Evolutionary conservation across 176 grass and related monocot species (phyloP).

Genomic region (Themeda triandra): DNA sequence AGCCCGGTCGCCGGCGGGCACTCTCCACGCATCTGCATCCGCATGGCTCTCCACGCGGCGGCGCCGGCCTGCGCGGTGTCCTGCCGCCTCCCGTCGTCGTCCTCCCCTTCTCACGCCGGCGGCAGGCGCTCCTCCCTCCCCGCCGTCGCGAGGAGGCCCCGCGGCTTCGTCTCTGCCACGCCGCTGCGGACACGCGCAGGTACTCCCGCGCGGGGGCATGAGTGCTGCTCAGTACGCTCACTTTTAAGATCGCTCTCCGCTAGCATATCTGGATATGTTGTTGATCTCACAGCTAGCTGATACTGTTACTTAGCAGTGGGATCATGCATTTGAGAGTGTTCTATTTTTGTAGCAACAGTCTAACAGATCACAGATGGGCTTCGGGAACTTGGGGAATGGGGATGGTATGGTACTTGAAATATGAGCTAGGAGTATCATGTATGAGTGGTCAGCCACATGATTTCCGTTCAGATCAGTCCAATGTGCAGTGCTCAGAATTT

Average conservation of each 20-base stretch:
- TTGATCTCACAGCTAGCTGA: background rate
- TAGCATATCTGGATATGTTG: background rate
- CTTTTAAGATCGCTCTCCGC: background rate
- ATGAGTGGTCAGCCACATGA: background rate
- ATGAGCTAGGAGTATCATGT: background rate
- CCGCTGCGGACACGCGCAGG: constrained; percentile 33
- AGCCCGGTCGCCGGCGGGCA: background rate
- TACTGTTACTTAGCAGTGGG: background rate
- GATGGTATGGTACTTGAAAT: background rate
- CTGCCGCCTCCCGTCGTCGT: background rate
- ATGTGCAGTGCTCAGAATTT: background rate
- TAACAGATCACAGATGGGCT: background rate
- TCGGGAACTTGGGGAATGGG: background rate
- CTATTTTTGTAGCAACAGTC: background rate
- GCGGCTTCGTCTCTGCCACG: background rate
- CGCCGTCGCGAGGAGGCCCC: background rate
- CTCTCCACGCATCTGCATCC: background rate
- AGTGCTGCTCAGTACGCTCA: background rate
- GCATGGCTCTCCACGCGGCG: constrained; percentile 41
- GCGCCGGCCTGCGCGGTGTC: constrained; percentile 3
- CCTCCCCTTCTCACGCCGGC: background rate
- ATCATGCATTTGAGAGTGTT: background rate
- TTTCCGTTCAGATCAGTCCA: background rate
- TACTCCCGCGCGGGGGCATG: background rate
- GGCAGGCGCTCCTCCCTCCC: background rate